Evolutionary conservation across 148 eudicot genomes (phyloP).

Genomic region (Suaeda aralocaspica): DNA sequence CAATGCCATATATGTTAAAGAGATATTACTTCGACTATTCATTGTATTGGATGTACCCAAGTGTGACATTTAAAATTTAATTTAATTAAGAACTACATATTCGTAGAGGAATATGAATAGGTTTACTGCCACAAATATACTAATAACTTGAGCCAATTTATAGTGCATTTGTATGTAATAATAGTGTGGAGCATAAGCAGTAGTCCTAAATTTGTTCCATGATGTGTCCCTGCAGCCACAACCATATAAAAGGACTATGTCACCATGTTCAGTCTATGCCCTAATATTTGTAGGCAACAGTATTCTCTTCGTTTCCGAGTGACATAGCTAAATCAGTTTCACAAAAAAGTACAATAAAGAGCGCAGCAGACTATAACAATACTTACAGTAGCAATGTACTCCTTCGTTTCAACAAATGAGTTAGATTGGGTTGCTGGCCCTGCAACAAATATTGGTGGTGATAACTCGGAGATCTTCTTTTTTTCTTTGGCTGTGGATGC

Average conservation of each 20-base stretch:
- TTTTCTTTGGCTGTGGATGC: conserved; percentile 56
- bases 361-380: not conserved
- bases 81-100: not conserved
- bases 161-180: not conserved
- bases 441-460: conserved; percentile 80
- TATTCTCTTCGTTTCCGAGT: no score
- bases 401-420: conserved; percentile 98
- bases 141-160: not conserved
- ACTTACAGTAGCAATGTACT: conserved; percentile 96
- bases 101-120: not conserved
- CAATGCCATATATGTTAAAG: no score
- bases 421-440: conserved; percentile 84
- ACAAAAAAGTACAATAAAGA: not conserved
- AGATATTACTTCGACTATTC: no score
- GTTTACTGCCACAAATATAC: not conserved
- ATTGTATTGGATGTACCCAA: no score
- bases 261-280: not conserved
- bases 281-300: no score
- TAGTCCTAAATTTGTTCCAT: not conserved
- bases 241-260: no score
- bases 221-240: not conserved
- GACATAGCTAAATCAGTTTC: not conserved
- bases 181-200: not conserved
- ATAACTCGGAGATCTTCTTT: conserved; percentile 69
- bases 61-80: not conserved